Base-by-base conservation (phyloP, 2,329 filamentous ascomycete species). In the Sphaerulina vaccinii region DNA sequence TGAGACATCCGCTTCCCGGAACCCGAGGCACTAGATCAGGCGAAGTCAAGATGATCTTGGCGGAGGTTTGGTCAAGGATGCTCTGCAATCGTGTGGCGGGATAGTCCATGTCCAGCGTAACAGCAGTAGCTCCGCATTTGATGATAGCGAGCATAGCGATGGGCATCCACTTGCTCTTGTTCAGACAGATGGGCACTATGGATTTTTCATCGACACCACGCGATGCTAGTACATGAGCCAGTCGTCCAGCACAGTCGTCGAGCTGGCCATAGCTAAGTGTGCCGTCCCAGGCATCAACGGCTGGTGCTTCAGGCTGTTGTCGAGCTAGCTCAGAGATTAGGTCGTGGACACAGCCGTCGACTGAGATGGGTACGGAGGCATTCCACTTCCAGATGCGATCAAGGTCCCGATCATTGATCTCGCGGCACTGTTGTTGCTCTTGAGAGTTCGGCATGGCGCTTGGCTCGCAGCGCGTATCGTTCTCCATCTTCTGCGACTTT, bases 71-170 rank as follows among this genome's bases (percentile, higher is more conserved):
- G n/a, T 58, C 21, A 1, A 63, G 56, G 38, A 69, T 63, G 29
- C 49, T 60, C 19, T 60, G 49, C 2, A 67, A 56, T 13, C 66
- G 59, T n/a, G 59, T 56, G 9, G 45, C 5, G 4, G 65, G 65
- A 15, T 58, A 54, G 5, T 52, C 58, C 21, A 60, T 56, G 36
- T 68, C 65, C 46, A 67, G 60, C 13, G 61, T 49, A 1, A 65
- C 64, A 22, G 62, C 61, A 16, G 62, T 56, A 6, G 55, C 62
- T 29, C 66, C 66, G 10, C 61, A 61, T 54, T 69, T 69, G 56
- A 69, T 64, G 13, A 54, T 46, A 24, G 54, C 63, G 41, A 62
- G 55, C 43, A 64, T 61, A 16, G 56, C 63, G 32, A 67, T 54
- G 22, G 56, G 54, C 23, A 54, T 60, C 61, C 62, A 67, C 50